These are phyloP conservation scores for Naganishia onofrii DNA, from an alignment of 768 basidiomycete species.

Conservation along the genomic window DNA sequence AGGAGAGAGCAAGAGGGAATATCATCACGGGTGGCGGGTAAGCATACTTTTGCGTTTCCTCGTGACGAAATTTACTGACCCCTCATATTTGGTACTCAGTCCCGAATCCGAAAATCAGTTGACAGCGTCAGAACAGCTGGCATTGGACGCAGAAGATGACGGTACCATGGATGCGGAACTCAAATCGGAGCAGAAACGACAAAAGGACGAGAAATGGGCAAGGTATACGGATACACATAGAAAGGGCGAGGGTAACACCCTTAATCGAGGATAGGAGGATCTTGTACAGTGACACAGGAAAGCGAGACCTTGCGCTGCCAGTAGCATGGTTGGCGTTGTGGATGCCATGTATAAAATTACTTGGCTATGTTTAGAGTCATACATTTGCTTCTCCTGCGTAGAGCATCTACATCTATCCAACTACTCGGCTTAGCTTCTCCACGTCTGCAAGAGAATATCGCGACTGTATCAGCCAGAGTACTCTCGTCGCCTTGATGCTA, in stretches of 20 bases:
- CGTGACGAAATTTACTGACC: neutral
- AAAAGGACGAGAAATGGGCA: slow-evolving; percentile 90
- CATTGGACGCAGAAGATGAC: slow-evolving; percentile 77
- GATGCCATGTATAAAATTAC: neutral
- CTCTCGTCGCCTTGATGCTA: neutral
- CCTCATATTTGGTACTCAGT: slow-evolving; percentile 52
- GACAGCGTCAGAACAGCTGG: slow-evolving; percentile 74
- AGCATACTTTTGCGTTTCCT: slow-evolving; percentile 39
- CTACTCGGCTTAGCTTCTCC: slow-evolving; percentile 84
- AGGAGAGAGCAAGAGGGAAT: slow-evolving; percentile 78
- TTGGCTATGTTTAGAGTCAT: no score
- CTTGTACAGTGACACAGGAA: neutral
- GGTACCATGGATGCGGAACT: slow-evolving; percentile 67
- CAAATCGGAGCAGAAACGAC: slow-evolving; percentile 71
- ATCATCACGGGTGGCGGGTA: slow-evolving; percentile 85
- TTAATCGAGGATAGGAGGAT: slow-evolving; percentile 72
- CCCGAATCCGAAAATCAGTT: slow-evolving; percentile 65
- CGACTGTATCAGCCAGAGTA: slow-evolving; percentile 1
- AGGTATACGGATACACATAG: slow-evolving; percentile 78
- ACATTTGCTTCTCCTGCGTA: no score
- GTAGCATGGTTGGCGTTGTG: neutral
- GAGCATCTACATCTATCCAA: slow-evolving; percentile 51
- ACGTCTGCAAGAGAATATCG: slow-evolving; percentile 52
- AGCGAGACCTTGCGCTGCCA: no score
- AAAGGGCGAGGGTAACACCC: slow-evolving; percentile 90